A percentile compares a stretch with the other conserved stretches of the same genome.
Evolutionary conservation across 1,284 basidiomycete genomes (phyloP).

Genomic region (Stereum hirsutum): DNA sequence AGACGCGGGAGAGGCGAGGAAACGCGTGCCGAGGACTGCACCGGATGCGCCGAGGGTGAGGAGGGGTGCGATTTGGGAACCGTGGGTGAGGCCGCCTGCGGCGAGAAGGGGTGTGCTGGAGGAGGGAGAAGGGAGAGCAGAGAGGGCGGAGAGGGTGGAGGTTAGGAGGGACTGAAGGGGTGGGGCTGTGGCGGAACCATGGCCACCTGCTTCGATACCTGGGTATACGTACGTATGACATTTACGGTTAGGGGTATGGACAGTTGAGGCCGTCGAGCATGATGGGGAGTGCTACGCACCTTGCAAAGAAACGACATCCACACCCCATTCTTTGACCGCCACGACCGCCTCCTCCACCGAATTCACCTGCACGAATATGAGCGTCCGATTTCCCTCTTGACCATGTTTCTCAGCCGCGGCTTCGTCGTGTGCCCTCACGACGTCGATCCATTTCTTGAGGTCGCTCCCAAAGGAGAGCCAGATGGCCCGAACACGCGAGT

Average conservation of each 20-base stretch:
- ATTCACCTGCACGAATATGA: constrained; percentile 54
- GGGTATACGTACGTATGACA: no score
- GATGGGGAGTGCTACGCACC: no score
- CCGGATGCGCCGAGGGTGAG: constrained; percentile 62
- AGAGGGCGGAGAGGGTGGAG: constrained; percentile 47
- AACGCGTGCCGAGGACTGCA: constrained; percentile 63
- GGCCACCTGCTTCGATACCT: constrained; percentile 74
- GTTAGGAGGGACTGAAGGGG: constrained; percentile 51
- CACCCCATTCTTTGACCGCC: constrained; percentile 53
- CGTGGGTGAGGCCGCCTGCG: constrained; percentile 44
- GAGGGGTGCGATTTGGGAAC: constrained; percentile 53
- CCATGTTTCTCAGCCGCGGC: constrained; percentile 22
- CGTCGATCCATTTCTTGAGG: constrained; percentile 47
- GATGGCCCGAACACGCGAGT: constrained; percentile 49
- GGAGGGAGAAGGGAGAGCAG: constrained; percentile 23
- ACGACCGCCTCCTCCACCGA: constrained; percentile 46
- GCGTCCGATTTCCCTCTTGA: constrained; percentile 40
- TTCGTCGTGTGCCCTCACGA: constrained; percentile 43
- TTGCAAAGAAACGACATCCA: constrained; percentile 70
- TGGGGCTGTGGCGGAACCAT: constrained; percentile 47
- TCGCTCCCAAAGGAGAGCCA: constrained; percentile 67
- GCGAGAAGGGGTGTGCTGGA: constrained; percentile 48
- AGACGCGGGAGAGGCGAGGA: constrained; percentile 59
- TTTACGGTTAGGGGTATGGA: no score
- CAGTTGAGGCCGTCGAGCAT: no score